phyloP scores from a whole-genome alignment of 2,329 filamentous ascomycete genomes.

The Trichoderma aggressivum region DNA sequence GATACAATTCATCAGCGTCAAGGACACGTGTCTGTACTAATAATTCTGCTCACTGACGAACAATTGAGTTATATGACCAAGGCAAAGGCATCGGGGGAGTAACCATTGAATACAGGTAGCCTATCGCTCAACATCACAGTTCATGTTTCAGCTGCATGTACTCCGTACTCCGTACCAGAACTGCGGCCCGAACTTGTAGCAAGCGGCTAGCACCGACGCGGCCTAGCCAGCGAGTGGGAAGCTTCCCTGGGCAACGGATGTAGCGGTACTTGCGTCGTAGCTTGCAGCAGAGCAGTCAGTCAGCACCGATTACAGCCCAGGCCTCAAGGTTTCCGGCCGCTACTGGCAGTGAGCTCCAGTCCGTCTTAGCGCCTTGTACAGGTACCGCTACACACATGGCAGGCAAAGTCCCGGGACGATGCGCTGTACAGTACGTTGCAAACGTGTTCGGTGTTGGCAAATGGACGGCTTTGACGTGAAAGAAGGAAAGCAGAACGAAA shows the following conservation, averaged over 20 bases:
- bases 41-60: not conserved
- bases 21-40: not conserved
- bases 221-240: not conserved
- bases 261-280: not conserved
- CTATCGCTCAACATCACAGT: too few relatives aligned
- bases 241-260: not conserved
- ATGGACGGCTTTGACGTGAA: not conserved
- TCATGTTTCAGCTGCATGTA: not conserved
- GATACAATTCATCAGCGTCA: not conserved
- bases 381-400: too few relatives aligned
- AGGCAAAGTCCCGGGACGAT: not conserved
- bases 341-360: not conserved
- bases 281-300: not conserved
- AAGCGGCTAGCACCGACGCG: constrained; percentile 9
- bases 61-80: not conserved
- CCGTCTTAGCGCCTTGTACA: not conserved
- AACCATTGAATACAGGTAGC: too few relatives aligned
- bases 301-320: not conserved
- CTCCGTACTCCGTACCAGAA: not conserved
- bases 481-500: not conserved
- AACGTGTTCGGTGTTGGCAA: not conserved
- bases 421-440: not conserved
- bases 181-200: not conserved
- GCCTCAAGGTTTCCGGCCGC: not conserved
- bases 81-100: not conserved